Conservation (phyloP, 1,139 yeast genomes). For the Dujonia santamariae region DNA sequence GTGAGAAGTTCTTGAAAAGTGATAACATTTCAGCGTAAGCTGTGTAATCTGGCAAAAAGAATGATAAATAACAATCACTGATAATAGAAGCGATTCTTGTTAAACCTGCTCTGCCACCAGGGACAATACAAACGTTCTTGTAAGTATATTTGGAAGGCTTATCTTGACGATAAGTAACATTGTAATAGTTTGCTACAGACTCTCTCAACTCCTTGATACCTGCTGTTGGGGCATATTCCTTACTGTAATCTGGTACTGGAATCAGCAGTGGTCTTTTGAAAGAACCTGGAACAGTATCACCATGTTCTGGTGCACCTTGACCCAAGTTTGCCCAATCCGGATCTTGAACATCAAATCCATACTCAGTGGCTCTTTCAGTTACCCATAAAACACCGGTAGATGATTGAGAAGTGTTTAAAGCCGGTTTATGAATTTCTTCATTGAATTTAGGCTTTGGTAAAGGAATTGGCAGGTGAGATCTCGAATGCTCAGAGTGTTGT, state of each 20-base stretch:
- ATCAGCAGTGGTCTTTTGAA: constrained; percentile 54
- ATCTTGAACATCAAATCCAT: constrained; percentile 49
- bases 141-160: constrained; percentile 56
- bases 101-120: constrained; percentile 70
- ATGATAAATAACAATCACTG: constrained; percentile 59
- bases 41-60: constrained; percentile 67
- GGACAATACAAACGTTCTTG: constrained; percentile 66
- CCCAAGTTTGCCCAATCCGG: constrained; percentile 67
- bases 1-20: constrained; percentile 62
- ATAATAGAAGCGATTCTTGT: constrained; percentile 66
- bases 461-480: constrained; percentile 50
- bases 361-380: constrained; percentile 61
- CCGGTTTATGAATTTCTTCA: constrained; percentile 53
- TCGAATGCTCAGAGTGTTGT: constrained; percentile 31
- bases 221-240: constrained; percentile 67
- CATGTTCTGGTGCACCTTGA: constrained; percentile 72
- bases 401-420: constrained; percentile 59
- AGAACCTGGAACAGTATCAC: constrained; percentile 60
- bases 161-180: constrained; percentile 52
- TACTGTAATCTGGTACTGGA: constrained; percentile 49
- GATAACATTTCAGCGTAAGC: constrained; percentile 75
- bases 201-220: constrained; percentile 57
- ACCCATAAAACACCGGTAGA: constrained; percentile 73
- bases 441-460: constrained; percentile 47
- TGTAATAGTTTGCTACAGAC: constrained; percentile 62